A percentile compares a stretch with the other conserved stretches of the same genome.
Evolutionary conservation across 2,329 filamentous ascomycete species (phyloP).

Genomic region (Penicillium crustosum): DNA sequence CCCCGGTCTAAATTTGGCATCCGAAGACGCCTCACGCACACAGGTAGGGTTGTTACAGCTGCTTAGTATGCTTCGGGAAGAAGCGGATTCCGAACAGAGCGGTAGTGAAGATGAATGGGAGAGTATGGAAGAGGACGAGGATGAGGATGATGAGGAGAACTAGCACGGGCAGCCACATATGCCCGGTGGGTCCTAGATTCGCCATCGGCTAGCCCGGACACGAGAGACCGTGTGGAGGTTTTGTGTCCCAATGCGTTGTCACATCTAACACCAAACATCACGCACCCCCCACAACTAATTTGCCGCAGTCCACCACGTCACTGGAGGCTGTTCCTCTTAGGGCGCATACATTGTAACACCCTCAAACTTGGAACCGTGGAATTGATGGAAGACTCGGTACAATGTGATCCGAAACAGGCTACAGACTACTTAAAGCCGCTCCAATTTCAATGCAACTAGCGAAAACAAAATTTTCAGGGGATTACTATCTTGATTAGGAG

Average conservation of each 20-base stretch:
- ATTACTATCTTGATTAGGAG: neutral
- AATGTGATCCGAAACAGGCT: neutral
- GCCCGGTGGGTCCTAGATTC: neutral
- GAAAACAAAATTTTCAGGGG: neutral
- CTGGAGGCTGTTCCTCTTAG: neutral
- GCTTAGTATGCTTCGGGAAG: conserved; percentile 28
- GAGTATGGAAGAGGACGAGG: conserved; percentile 13
- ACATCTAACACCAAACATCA: neutral
- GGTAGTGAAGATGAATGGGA: conserved; percentile 18
- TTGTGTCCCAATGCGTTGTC: neutral
- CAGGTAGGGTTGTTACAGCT: conserved; percentile 27
- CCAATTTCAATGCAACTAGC: neutral
- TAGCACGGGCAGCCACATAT: neutral
- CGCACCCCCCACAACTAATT: neutral
- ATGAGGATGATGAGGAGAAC: conserved; percentile 2
- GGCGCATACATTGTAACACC: neutral
- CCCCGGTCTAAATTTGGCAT: conserved; percentile 7
- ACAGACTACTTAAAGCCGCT: neutral
- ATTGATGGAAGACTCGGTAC: neutral
- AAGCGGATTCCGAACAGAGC: conserved; percentile 12
- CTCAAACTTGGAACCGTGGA: neutral
- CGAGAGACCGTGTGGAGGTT: neutral
- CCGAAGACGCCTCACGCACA: conserved; percentile 22
- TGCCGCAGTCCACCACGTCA: neutral
- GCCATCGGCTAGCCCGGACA: neutral